Conservation (phyloP, 768 basidiomycete species). For the Lactarius sanguifluus region DNA sequence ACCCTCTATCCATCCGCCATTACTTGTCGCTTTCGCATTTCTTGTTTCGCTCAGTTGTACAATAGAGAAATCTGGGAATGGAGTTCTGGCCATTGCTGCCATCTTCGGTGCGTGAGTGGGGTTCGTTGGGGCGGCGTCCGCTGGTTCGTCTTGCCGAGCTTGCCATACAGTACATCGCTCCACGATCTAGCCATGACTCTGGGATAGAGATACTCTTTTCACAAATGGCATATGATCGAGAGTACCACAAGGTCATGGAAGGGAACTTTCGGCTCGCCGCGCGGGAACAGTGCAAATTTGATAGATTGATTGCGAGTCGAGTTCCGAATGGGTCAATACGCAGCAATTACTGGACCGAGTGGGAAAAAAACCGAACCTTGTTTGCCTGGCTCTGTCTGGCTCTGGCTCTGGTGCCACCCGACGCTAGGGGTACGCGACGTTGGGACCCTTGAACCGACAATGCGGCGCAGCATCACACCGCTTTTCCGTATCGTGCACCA, state of each 20-base stretch:
- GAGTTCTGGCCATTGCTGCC: slow-evolving; percentile 4
- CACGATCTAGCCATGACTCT: not conserved
- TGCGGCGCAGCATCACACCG: slow-evolving; percentile 6
- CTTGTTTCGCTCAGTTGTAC: slow-evolving; percentile 21
- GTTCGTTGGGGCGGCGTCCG: not conserved
- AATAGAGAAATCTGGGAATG: slow-evolving; percentile 23
- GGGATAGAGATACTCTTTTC: not conserved
- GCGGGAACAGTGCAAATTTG: not conserved
- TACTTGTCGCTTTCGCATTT: slow-evolving; percentile 4
- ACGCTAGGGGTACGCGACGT: slow-evolving; percentile 10
- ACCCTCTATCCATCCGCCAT: not conserved
- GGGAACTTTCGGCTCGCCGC: not conserved
- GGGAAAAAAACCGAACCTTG: not conserved
- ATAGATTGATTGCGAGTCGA: slow-evolving; percentile 6
- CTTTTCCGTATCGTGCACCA: not conserved
- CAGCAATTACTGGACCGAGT: slow-evolving; percentile 4
- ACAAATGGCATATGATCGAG: not conserved
- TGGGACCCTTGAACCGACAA: slow-evolving; percentile 3
- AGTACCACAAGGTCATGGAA: not conserved
- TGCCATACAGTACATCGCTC: not conserved
- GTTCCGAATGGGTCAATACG: slow-evolving; percentile 17
- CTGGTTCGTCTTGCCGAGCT: not conserved
- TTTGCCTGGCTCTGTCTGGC: slow-evolving; percentile 7
- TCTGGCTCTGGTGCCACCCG: not conserved
- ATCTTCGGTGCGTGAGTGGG: not conserved